phyloP scores from a whole-genome alignment of 2,329 filamentous ascomycete genomes.

The Aureobasidium pullulans region DNA sequence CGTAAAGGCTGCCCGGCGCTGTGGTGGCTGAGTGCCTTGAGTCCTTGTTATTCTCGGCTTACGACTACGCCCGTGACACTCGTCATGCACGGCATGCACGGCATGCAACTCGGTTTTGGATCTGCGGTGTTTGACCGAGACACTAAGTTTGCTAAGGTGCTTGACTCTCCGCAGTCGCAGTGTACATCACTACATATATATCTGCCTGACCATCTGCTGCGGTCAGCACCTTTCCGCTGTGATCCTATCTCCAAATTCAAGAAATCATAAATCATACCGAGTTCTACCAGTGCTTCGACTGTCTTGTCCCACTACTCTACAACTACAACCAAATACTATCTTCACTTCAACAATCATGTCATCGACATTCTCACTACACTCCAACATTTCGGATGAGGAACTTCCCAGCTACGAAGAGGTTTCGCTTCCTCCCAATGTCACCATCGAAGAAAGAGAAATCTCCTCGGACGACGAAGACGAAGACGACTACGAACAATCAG shows the following conservation, averaged over 20 bases:
- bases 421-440: not conserved
- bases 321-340: not conserved
- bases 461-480: constrained; percentile 1
- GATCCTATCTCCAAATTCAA: not conserved
- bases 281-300: no score
- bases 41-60: constrained; percentile 2
- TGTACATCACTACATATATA: constrained; percentile 11
- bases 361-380: not conserved
- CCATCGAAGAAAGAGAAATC: constrained; percentile 1
- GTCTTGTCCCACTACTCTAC: not conserved
- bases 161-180: constrained; percentile 3
- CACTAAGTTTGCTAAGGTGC: not conserved
- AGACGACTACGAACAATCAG: not conserved
- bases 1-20: not conserved
- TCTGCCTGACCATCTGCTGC: constrained; percentile 2
- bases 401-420: constrained; percentile 9
- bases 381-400: not conserved
- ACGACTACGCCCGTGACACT: constrained; percentile 5
- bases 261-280: not conserved
- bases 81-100: constrained; percentile 6
- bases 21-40: constrained; percentile 4
- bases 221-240: constrained; percentile 3
- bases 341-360: constrained; percentile 4
- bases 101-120: not conserved
- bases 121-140: constrained; percentile 10